phyloP scores from a whole-genome alignment of 768 basidiomycete genomes.

The Russula griseocarnosa region DNA sequence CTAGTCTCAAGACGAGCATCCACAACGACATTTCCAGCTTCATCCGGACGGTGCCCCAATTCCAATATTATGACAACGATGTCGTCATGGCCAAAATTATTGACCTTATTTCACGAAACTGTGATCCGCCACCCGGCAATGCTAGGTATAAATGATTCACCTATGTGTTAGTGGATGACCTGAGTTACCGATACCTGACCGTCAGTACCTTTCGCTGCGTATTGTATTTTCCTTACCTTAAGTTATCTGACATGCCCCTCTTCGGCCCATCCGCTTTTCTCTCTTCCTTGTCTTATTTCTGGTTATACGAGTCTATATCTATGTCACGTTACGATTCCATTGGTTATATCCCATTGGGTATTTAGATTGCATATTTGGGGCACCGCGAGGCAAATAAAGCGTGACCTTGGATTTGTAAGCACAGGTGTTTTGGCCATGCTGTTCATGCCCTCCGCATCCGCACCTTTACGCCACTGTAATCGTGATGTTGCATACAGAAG shows the following conservation, averaged over 20 bases:
- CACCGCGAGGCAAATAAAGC: too few species aligned
- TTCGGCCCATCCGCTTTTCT: background rate
- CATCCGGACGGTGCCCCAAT: background rate
- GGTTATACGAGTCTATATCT: background rate
- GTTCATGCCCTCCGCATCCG: too few species aligned
- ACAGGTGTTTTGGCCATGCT: too few species aligned
- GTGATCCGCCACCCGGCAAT: background rate
- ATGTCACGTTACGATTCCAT: background rate
- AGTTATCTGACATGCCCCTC: background rate
- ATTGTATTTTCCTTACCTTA: background rate
- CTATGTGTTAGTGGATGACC: background rate
- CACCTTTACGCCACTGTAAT: background rate
- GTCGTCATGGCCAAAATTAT: background rate
- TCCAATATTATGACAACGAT: background rate
- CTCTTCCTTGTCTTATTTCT: background rate
- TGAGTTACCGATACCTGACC: background rate
- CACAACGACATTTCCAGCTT: slow-evolving; percentile 2
- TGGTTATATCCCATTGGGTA: too few species aligned
- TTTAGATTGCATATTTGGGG: background rate
- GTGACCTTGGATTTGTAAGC: too few species aligned
- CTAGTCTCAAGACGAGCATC: background rate
- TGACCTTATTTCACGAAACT: background rate
- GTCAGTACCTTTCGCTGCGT: background rate
- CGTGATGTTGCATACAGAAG: background rate
- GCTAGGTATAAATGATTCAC: too few species aligned